Evolutionary conservation across 495 filamentous ascomycete genomes (phyloP).

Genomic region (Letharia lupina): DNA sequence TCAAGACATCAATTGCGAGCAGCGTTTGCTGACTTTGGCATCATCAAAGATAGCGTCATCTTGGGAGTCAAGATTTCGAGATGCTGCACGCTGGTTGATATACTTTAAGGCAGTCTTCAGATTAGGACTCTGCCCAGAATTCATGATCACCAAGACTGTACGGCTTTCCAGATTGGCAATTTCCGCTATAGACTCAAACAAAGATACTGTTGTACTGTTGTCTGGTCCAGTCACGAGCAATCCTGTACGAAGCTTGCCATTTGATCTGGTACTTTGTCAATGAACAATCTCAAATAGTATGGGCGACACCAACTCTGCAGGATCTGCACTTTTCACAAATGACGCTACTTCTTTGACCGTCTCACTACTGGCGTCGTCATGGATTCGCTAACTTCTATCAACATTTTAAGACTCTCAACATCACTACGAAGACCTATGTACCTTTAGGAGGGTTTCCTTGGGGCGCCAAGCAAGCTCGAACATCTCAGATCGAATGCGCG

Average conservation of each 20-base stretch:
- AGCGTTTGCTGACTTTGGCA: not conserved
- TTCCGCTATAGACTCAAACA: constrained; percentile 61
- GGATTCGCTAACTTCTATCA: constrained; percentile 41
- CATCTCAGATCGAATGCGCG: constrained; percentile 47
- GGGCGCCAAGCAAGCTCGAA: constrained; percentile 61
- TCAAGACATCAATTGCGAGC: not conserved
- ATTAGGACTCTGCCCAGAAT: constrained; percentile 71
- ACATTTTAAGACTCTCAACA: not conserved
- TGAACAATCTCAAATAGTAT: constrained; percentile 12
- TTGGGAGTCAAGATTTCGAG: constrained; percentile 41
- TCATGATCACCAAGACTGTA: constrained; percentile 57
- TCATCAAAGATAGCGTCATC: constrained; percentile 20
- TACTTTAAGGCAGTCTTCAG: constrained; percentile 76
- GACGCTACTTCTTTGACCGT: constrained; percentile 54
- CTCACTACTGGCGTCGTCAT: constrained; percentile 53
- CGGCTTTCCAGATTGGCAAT: constrained; percentile 39
- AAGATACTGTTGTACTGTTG: constrained; percentile 62
- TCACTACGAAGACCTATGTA: constrained; percentile 28
- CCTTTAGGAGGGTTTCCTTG: constrained; percentile 62
- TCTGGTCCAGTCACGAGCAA: constrained; percentile 83
- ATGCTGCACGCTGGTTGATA: constrained; percentile 67
- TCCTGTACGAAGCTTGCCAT: constrained; percentile 60
- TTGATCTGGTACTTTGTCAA: constrained; percentile 30
- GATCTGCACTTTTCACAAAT: constrained; percentile 52
- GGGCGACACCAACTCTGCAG: constrained; percentile 3